Evolutionary conservation across 768 basidiomycete species (phyloP), one percentile per base, ranked within the genome.

Genomic region (Sarcodon sp.): DNA sequence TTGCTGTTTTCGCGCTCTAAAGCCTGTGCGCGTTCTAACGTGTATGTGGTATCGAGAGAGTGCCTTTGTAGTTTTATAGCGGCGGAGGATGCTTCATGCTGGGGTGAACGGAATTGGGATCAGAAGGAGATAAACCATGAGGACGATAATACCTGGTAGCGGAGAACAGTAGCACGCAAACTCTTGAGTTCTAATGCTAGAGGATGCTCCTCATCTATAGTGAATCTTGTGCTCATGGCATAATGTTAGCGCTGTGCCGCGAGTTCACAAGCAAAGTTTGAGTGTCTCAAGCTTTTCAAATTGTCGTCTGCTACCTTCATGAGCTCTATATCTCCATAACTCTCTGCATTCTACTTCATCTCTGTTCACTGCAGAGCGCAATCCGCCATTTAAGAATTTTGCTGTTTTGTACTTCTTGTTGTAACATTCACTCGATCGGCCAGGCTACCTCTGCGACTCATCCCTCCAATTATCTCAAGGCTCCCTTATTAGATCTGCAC

Each of bases 61-160:
- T 77, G 73, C 37, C 73, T 67, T 52, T 85, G 84, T 2, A 87
- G 71, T 55, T 77, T 83, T 37, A 84, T 62, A 3, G 81, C 71
- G n/a, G 78, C 69, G 33, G 65, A 57, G 55, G 84, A 76, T 4
- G 81, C 76, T 64, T 87, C 84, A 61, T 85, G 78, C 85, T 87
- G 47, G 49, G 36, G 37, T 51, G 56, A 60, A 48, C 59, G 61
- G 47, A 53, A 50, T 58, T 56, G 53, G 53, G 56, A 46, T 48
- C 36, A 34, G 16, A 31, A 18, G 45, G 36, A 46, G 43, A 35
- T 9, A 34, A 49, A 41, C 4, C 21, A 47, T 13, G 38, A 33
- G 50, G 37, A 51, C 44, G 50, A 13, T n/a, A 41, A 43, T 51
- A 64, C 67, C 64, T 69, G 67, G 48, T 67, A 69, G 9, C 62